Percentiles rank a stretch among this genome's conserved stretches.
phyloP scores from a whole-genome alignment of 345 rosid genomes.

The Hypericum perforatum region DNA sequence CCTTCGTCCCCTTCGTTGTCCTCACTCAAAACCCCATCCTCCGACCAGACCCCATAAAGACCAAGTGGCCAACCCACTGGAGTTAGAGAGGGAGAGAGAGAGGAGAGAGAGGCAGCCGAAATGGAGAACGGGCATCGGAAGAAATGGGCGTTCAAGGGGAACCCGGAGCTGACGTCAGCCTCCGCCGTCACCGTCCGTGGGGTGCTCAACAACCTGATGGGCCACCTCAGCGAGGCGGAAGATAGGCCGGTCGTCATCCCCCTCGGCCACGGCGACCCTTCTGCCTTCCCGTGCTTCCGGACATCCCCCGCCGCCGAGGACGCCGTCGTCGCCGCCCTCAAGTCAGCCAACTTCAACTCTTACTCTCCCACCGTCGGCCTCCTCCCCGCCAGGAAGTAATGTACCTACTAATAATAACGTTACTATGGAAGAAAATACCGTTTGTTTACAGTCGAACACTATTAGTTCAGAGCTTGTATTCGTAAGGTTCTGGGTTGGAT shows the following conservation, averaged over 20 bases:
- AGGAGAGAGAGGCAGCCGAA: too few species aligned
- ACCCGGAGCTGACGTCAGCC: background rate
- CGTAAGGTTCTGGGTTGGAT: too few species aligned
- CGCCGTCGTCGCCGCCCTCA: background rate
- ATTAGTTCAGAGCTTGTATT: too few species aligned
- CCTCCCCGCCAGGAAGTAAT: slow-evolving; percentile 2
- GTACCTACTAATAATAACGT: background rate
- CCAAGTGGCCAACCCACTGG: too few species aligned
- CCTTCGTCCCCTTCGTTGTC: too few species aligned
- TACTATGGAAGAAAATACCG: background rate
- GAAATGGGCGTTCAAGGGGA: background rate
- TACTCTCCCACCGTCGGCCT: background rate
- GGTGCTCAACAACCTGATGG: background rate
- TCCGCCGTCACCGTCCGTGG: background rate
- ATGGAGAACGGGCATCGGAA: background rate
- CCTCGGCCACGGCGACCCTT: slow-evolving; percentile 3
- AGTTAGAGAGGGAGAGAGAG: too few species aligned
- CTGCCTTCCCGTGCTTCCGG: background rate
- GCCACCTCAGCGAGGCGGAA: background rate
- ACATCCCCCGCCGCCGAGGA: background rate
- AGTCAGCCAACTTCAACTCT: background rate
- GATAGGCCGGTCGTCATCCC: slow-evolving; percentile 1
- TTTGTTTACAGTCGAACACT: background rate
- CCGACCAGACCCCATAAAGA: too few species aligned
- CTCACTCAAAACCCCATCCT: too few species aligned